phyloP scores from a whole-genome alignment of 805 yeast genomes.

The Metschnikowia drakensbergensis region DNA sequence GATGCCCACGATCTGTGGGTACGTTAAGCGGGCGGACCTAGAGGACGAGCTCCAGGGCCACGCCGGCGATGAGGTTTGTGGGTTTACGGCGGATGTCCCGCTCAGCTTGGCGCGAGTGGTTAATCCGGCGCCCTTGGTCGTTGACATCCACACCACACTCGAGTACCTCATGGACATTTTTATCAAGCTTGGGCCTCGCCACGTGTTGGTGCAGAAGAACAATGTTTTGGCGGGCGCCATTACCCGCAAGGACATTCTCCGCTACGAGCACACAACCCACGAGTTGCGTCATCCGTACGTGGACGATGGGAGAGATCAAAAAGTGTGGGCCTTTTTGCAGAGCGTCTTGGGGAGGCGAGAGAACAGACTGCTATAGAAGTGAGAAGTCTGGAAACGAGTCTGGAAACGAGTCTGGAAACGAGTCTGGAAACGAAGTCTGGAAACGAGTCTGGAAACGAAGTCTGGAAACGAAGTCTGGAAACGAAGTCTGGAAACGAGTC shows the following conservation, averaged over 20 bases:
- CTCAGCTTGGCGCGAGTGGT: slow-evolving; percentile 22
- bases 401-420: too few species aligned
- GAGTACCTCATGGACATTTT: slow-evolving; percentile 66
- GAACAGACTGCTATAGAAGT: too few species aligned
- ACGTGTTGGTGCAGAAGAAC: slow-evolving; percentile 59
- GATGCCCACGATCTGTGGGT: slow-evolving; percentile 43
- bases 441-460: too few species aligned
- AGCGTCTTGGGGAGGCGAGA: neutral
- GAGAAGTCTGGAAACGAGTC: neutral
- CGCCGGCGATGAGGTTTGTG: slow-evolving; percentile 15
- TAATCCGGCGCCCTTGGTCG: slow-evolving; percentile 59
- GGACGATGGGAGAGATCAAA: slow-evolving; percentile 26
- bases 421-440: too few species aligned
- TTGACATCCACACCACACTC: slow-evolving; percentile 50
- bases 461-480: too few species aligned
- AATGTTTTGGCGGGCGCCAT: slow-evolving; percentile 70
- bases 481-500: too few species aligned
- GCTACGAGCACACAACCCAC: slow-evolving; percentile 49
- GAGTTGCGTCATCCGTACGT: slow-evolving; percentile 17
- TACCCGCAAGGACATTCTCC: slow-evolving; percentile 77
- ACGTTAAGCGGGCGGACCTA: slow-evolving; percentile 41
- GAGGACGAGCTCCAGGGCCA: slow-evolving; percentile 2
- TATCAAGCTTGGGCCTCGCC: slow-evolving; percentile 73
- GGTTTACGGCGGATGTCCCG: slow-evolving; percentile 21
- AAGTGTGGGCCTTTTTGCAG: slow-evolving; percentile 29